A percentile compares a stretch with the other conserved stretches of the same genome.
Conservation (phyloP, 2,329 filamentous ascomycete species). For the Pezicula rhizophila region DNA sequence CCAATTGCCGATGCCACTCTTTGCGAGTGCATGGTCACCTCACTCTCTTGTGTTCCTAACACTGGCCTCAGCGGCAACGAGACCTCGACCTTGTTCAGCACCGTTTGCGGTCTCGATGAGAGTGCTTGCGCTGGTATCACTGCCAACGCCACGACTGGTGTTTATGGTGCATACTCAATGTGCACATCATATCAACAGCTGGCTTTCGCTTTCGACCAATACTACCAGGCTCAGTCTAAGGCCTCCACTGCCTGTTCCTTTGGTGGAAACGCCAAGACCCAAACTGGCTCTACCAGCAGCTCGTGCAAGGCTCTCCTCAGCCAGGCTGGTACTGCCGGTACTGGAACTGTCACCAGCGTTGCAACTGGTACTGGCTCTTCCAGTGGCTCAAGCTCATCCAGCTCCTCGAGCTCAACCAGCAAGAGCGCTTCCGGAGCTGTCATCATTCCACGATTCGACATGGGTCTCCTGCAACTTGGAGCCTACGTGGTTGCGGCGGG, state of each 20-base stretch:
- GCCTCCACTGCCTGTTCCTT: slow-evolving; percentile 62
- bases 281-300: slow-evolving; percentile 38
- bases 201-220: slow-evolving; percentile 66
- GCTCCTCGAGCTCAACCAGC: slow-evolving; percentile 13
- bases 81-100: slow-evolving; percentile 65
- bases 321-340: slow-evolving; percentile 56
- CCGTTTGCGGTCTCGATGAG: slow-evolving; percentile 57
- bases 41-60: slow-evolving; percentile 64
- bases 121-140: slow-evolving; percentile 62
- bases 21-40: slow-evolving; percentile 80
- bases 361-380: slow-evolving; percentile 33
- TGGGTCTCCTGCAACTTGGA: slow-evolving; percentile 40
- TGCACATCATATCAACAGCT: slow-evolving; percentile 67
- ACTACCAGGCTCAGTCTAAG: slow-evolving; percentile 56
- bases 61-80: slow-evolving; percentile 49
- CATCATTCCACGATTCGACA: slow-evolving; percentile 37
- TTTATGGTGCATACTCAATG: slow-evolving; percentile 74
- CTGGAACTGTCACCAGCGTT: slow-evolving; percentile 44
- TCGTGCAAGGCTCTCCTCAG: slow-evolving; percentile 54
- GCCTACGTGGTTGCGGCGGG: slow-evolving; percentile 43
- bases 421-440: slow-evolving; percentile 33
- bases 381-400: slow-evolving; percentile 20
- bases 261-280: slow-evolving; percentile 55
- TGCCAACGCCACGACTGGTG: slow-evolving; percentile 59
- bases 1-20: slow-evolving; percentile 73